These are phyloP conservation scores for Magnaporthiopsis incrustans DNA, from an alignment of 2,329 filamentous ascomycete species.

Conservation along the genomic window DNA sequence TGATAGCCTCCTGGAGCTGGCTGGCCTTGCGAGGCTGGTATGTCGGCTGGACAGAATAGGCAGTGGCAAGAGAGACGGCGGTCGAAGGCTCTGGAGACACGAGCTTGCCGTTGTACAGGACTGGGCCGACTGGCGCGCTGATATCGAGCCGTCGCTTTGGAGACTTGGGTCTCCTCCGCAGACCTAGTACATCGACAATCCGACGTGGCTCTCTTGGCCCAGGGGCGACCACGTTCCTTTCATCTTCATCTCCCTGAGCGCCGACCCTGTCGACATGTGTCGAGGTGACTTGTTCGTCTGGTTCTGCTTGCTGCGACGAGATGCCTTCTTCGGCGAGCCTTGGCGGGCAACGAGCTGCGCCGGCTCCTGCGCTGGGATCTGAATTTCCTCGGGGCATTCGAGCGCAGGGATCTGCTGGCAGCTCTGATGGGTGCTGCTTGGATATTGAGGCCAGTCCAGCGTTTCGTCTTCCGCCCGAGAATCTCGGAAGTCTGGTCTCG, in stretches of 20 bases:
- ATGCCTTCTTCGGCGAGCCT: background rate
- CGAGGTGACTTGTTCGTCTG: background rate
- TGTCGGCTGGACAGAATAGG: conserved; percentile 8
- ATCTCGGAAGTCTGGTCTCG: background rate
- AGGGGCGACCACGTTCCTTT: background rate
- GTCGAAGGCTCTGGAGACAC: conserved; percentile 5
- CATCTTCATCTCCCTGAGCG: background rate
- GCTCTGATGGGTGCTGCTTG: background rate
- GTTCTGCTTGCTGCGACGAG: background rate
- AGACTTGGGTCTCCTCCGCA: background rate
- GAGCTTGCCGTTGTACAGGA: conserved; percentile 6
- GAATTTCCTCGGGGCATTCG: background rate
- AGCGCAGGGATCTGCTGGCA: background rate
- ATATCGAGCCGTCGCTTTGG: background rate
- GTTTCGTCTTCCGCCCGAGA: background rate
- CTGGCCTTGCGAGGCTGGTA: background rate
- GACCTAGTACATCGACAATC: conserved; percentile 3
- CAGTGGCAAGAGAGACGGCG: conserved; percentile 2
- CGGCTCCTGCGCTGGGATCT: too few species aligned
- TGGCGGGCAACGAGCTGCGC: background rate
- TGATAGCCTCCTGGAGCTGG: background rate
- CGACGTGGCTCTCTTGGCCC: background rate
- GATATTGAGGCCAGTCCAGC: background rate
- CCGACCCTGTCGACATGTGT: background rate
- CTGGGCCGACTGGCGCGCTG: conserved; percentile 4